A percentile compares a stretch with the other conserved stretches of the same genome.
These are phyloP conservation scores for Pichia sp. DNA, from an alignment of 1,139 yeast species.

Conservation along the genomic window DNA sequence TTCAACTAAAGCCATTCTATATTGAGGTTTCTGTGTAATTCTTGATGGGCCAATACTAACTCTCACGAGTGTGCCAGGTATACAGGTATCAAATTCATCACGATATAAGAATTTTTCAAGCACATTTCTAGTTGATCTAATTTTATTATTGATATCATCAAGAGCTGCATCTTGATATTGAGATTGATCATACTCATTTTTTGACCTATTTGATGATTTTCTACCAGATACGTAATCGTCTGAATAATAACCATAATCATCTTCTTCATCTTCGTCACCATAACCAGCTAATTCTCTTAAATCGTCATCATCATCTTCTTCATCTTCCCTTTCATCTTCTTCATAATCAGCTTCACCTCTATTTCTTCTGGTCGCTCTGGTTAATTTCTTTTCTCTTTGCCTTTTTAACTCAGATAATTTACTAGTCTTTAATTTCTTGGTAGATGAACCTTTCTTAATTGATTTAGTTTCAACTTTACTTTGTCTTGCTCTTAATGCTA, in stretches of 20 bases:
- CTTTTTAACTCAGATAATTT: conserved; percentile 78
- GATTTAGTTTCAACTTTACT: conserved; percentile 32
- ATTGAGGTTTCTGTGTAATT: conserved; percentile 57
- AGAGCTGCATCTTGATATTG: conserved; percentile 36
- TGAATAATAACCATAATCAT: conserved; percentile 24
- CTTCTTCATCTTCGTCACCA: conserved; percentile 22
- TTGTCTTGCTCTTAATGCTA: conserved; percentile 66
- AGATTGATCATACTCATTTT: conserved; percentile 23
- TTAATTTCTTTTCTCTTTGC: conserved; percentile 66
- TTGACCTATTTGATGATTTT: conserved; percentile 18
- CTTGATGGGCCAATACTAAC: conserved; percentile 72
- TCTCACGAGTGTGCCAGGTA: conserved; percentile 72
- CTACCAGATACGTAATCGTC: conserved; percentile 31
- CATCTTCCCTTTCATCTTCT: conserved; percentile 34
- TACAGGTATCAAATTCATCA: conserved; percentile 66
- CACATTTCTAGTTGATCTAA: conserved; percentile 71
- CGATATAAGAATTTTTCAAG: conserved; percentile 73
- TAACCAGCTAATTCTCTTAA: conserved; percentile 28
- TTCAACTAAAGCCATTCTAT: conserved; percentile 78
- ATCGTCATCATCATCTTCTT: conserved; percentile 34
- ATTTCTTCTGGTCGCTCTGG: conserved; percentile 26
- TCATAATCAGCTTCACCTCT: conserved; percentile 30
- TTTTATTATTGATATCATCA: conserved; percentile 54
- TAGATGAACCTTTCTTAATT: conserved; percentile 25
- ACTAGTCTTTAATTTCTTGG: conserved; percentile 39